Evolutionary conservation across 495 filamentous ascomycete species (phyloP), one percentile per base, ranked within the genome.

Genomic region (Apiosordaria backusii): DNA sequence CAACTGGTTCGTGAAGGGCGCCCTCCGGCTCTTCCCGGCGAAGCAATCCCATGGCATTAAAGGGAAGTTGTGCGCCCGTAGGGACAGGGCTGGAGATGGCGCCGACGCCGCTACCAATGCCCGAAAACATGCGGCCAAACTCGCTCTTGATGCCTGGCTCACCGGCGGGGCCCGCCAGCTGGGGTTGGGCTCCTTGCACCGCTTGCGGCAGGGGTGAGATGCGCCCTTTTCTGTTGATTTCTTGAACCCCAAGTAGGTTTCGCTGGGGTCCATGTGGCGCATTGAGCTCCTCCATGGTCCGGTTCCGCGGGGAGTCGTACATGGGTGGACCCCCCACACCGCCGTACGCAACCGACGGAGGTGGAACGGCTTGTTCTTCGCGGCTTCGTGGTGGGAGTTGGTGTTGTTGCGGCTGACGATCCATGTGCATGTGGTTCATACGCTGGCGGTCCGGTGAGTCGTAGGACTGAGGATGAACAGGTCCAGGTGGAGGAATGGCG

Each of bases 71-170:
- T 15, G 78, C 75, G 5, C 78, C 82, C 9, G 83, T 70, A 4
- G 84, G 81, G 15, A 84, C 82, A 0, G 81, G 80, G 69, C 81
- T 82, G 35, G 76, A 78, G 54, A 86, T 83, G 55, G 84, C 86
- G 27, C 90, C 88, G 5, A 93, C 88, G 53, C 92, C 93, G 76
- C 89, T 93, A 50, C 93, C 92, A 70, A 97, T 90, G 21, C 93
- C 93, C 3, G 90, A 90, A 77, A 97, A 97, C 80, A 97, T 94
- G 29, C 91, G 86, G 9, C 92, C 92, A 73, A 97, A 90, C 71
- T 96, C 93, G 74, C 88, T 93, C 82, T 96, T 97, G 71, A 97
- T 93, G 10, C 87, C 87, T 0, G 92, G 88, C 70, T 96, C 92
- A 5, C 87, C 89, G 23, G 86, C 86, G 2, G 91, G 89, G 16